Percentiles rank a stretch among this genome's conserved stretches.
Conservation (phyloP, 1,284 basidiomycete genomes). For the Phellinidium pouzarii region DNA sequence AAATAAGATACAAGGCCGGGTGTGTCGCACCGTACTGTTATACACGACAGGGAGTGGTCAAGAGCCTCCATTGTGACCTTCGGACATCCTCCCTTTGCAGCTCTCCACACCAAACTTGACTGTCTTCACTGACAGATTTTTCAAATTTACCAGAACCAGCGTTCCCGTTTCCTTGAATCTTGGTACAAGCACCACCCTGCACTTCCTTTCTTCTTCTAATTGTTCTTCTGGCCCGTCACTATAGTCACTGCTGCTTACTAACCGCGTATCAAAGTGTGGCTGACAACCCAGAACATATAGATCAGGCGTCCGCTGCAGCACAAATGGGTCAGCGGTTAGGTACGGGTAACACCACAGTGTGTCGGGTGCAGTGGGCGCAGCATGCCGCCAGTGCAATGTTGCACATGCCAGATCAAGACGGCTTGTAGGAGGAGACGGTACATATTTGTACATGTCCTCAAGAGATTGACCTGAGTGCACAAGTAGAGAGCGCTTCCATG, state of each 20-base stretch:
- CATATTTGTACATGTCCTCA: conserved; percentile 94
- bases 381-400: conserved; percentile 89
- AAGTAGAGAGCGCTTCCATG: conserved; percentile 51
- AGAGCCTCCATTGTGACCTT: background rate
- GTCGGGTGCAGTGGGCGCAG: conserved; percentile 97
- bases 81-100: background rate
- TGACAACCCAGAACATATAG: conserved; percentile 94
- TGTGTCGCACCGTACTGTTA: background rate
- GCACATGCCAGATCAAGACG: conserved; percentile 69
- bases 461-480: conserved; percentile 88
- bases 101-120: conserved; percentile 2
- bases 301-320: conserved; percentile 79
- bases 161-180: conserved; percentile 64
- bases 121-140: conserved; percentile 16
- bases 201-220: conserved; percentile 33
- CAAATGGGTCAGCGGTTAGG: conserved; percentile 83
- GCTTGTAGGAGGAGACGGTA: conserved; percentile 58
- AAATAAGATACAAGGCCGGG: background rate
- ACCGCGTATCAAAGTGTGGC: conserved; percentile 69
- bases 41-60: background rate
- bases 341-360: conserved; percentile 99
- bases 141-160: conserved; percentile 56
- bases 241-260: conserved; percentile 41
- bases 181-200: conserved; percentile 81
- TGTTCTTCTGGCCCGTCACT: conserved; percentile 27